These are phyloP conservation scores for Coprinellus micaceus DNA, from an alignment of 768 basidiomycete genomes.

Conservation along the genomic window DNA sequence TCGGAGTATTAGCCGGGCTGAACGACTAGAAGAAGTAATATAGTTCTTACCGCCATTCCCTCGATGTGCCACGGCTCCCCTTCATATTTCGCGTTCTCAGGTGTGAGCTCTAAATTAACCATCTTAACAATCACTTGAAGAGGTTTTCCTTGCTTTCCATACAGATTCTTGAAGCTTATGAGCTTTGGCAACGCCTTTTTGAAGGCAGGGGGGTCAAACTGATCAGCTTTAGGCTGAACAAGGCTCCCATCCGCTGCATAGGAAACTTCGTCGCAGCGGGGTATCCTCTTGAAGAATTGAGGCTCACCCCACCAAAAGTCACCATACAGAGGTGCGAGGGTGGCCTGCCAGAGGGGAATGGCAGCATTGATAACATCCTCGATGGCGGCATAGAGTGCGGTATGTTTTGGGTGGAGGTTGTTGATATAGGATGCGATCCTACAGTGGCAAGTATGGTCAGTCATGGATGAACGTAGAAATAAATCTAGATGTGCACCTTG, in stretches of 20 bases:
- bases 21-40: background rate
- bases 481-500: slow-evolving; percentile 8
- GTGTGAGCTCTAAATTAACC: slow-evolving; percentile 28
- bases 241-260: background rate
- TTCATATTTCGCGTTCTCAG: slow-evolving; percentile 25
- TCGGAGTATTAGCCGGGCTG: background rate
- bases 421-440: slow-evolving; percentile 38
- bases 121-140: slow-evolving; percentile 22
- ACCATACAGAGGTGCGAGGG: slow-evolving; percentile 17
- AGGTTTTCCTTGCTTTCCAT: slow-evolving; percentile 4
- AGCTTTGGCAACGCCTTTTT: background rate
- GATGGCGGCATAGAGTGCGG: slow-evolving; percentile 22
- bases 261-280: background rate
- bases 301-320: background rate
- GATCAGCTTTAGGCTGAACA: background rate
- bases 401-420: slow-evolving; percentile 31
- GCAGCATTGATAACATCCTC: slow-evolving; percentile 22
- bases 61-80: slow-evolving; percentile 30
- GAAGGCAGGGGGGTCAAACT: background rate
- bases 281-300: background rate
- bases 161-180: slow-evolving; percentile 13
- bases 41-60: slow-evolving; percentile 20
- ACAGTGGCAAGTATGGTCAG: background rate
- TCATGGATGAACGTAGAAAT: background rate
- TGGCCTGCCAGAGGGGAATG: slow-evolving; percentile 29